phyloP scores from a whole-genome alignment of 2,329 filamentous ascomycete genomes.

The Monilinia fructigena region DNA sequence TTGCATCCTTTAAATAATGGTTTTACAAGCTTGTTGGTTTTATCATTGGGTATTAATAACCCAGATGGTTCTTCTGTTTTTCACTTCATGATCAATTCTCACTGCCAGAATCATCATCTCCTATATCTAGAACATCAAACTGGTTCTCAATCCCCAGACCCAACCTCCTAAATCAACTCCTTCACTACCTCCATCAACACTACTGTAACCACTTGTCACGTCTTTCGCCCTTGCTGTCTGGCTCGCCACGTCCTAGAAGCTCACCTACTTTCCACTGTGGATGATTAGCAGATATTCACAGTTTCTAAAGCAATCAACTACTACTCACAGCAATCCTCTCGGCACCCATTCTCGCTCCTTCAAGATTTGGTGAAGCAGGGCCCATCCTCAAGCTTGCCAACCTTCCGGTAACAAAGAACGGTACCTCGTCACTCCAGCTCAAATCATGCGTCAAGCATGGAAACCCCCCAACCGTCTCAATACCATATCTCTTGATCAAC shows the following conservation, averaged over 20 bases:
- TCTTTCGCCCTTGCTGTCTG: not conserved
- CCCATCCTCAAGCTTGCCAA: slow-evolving; percentile 68
- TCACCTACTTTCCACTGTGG: slow-evolving; percentile 31
- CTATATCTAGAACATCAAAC: slow-evolving; percentile 27
- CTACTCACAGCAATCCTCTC: slow-evolving; percentile 52
- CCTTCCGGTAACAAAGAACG: slow-evolving; percentile 68
- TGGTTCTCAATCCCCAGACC: slow-evolving; percentile 34
- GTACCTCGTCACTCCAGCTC: slow-evolving; percentile 71
- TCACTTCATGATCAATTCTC: not conserved
- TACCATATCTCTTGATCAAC: slow-evolving; percentile 58
- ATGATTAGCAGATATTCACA: slow-evolving; percentile 6
- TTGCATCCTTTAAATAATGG: not conserved
- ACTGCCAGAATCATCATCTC: not conserved
- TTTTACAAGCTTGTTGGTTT: not conserved
- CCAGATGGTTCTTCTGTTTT: not conserved
- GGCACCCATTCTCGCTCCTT: slow-evolving; percentile 69
- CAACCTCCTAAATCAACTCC: slow-evolving; percentile 31
- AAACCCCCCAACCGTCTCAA: slow-evolving; percentile 62
- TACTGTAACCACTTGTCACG: slow-evolving; percentile 28
- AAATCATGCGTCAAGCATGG: slow-evolving; percentile 75
- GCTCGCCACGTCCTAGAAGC: slow-evolving; percentile 22
- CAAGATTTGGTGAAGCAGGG: slow-evolving; percentile 70
- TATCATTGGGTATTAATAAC: not conserved
- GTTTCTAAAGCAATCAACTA: not conserved
- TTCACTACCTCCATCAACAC: slow-evolving; percentile 15